Conservation (phyloP, 345 rosid species). For the Dipteronia sinensis region DNA sequence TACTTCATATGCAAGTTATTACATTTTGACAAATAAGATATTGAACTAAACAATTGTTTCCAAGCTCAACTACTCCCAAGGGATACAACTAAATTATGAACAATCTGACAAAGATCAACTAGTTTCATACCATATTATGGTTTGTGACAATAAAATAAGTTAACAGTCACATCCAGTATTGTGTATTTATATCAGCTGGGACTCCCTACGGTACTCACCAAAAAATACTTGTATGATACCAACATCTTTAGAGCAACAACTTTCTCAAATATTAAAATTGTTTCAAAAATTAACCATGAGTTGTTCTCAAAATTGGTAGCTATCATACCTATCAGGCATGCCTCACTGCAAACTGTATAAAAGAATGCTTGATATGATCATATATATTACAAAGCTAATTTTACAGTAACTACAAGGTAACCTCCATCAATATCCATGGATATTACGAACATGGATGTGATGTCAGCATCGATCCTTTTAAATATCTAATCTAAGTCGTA, state of each 20-base stretch:
- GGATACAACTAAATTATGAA: background rate
- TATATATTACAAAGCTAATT: conserved; percentile 1
- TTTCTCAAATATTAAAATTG: background rate
- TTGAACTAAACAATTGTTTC: background rate
- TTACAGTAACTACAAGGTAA: conserved; percentile 13
- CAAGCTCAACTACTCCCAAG: background rate
- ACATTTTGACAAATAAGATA: background rate
- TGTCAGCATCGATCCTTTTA: background rate
- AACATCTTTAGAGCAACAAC: too few species aligned
- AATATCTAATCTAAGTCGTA: background rate
- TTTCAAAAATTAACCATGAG: background rate
- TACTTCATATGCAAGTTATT: too few species aligned
- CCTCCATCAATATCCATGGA: conserved; percentile 8
- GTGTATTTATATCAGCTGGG: background rate
- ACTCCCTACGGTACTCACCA: too few species aligned
- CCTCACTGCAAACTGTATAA: conserved; percentile 4
- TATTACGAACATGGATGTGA: background rate
- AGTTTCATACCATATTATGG: too few species aligned
- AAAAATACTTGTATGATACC: too few species aligned
- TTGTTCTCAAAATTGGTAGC: too few species aligned
- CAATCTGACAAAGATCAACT: background rate
- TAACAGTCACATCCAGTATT: background rate
- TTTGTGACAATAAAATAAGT: too few species aligned
- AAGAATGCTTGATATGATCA: conserved; percentile 7
- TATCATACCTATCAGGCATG: background rate